phyloP scores from a whole-genome alignment of 805 yeast genomes.

The Lachancea quebecensis region DNA sequence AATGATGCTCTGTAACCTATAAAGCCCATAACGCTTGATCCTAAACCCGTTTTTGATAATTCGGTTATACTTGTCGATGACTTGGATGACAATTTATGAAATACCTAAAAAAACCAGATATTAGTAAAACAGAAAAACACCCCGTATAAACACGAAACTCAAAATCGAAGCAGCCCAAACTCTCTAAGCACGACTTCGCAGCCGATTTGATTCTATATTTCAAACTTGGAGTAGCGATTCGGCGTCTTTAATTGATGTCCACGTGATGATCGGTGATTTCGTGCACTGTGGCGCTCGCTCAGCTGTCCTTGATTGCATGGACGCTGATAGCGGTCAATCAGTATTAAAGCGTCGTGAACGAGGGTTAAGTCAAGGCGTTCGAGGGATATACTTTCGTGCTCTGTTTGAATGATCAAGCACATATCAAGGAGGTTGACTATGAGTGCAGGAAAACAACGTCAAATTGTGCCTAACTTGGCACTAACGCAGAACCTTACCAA shows the following conservation, averaged over 20 bases:
- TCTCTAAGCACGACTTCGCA: too few relatives aligned
- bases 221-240: too few relatives aligned
- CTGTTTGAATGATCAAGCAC: conserved; percentile 8
- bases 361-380: background rate
- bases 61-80: background rate
- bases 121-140: too few relatives aligned
- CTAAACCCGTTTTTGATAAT: background rate
- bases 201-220: too few relatives aligned
- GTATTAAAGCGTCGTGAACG: background rate
- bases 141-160: too few relatives aligned
- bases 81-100: too few relatives aligned
- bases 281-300: background rate
- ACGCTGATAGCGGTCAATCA: background rate
- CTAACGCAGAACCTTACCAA: conserved; percentile 60
- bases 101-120: too few relatives aligned
- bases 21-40: background rate
- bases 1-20: background rate
- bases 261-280: too few relatives aligned
- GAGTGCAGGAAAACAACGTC: conserved; percentile 10
- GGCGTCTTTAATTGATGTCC: too few relatives aligned
- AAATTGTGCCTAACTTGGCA: conserved; percentile 36
- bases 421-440: conserved; percentile 9
- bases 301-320: background rate
- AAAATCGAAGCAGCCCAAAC: too few relatives aligned
- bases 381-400: background rate